Evolutionary conservation across 192 early-diverging fungal genomes (phyloP), one percentile per base, ranked within the genome.

Genomic region (Obelidium mucronatum): DNA sequence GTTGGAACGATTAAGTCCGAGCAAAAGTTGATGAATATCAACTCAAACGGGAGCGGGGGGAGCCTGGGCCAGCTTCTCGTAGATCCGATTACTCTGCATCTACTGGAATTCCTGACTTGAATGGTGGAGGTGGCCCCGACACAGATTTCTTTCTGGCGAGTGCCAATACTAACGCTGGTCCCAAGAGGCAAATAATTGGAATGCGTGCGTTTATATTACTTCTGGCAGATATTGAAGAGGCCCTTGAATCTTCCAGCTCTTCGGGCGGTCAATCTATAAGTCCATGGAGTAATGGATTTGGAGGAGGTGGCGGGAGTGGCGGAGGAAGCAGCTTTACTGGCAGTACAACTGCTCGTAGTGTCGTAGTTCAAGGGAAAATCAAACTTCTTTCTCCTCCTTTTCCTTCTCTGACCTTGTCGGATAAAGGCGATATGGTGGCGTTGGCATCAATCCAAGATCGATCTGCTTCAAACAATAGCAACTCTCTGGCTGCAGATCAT

Each of bases 141-240:
- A 19, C 8, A 0, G 44, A 48, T 6, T 6, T 48, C 19, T 19
- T 48, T 48, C 13, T 65, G 15, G 37, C 63, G 4, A 37, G 11
- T 65, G 63, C 63, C 26, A 65, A 37, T 40, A 8, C 40, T 8
- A 30, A 22, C 5, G 66, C 48, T 24, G 66, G 66, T 51, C 66
- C 66, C 6, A 94, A 95, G 69, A 81, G 92, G 39, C 88, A 93
- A 79, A 90, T 90, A 2, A 89, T 96, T 56, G 95, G 87, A 1
- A 79, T 97, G 5, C 75, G 91, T 17, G 84, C 92, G 3, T 93
- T 95, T 70, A 80, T 91, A 72, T 60, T 94, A 35, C 82, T 95
- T 35, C 74, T 97, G n/a, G 79, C 89, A 0, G 92, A 93, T 55
- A 82, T 93, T 34, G 94, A 93, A 64, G 85, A 89, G 26, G 80